phyloP scores from a whole-genome alignment of 306 rosid genomes.

The Spatholobus suberectus region DNA sequence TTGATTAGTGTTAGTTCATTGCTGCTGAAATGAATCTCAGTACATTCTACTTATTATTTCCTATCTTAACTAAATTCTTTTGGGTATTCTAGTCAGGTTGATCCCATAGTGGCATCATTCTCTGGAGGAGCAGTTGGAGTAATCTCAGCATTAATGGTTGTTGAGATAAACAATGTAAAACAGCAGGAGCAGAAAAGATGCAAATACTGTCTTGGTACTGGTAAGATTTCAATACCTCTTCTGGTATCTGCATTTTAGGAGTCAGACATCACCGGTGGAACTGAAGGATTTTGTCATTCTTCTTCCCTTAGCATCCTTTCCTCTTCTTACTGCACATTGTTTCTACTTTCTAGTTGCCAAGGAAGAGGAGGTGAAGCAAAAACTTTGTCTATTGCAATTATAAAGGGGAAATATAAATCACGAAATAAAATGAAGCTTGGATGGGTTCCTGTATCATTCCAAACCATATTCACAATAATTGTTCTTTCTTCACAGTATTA shows the following conservation, averaged over 20 bases:
- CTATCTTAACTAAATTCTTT: constrained; percentile 31
- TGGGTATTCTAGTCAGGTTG: constrained; percentile 81
- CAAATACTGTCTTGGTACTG: constrained; percentile 97
- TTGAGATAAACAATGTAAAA: constrained; percentile 94
- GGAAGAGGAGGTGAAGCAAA: constrained; percentile 22
- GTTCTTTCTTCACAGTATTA: neutral
- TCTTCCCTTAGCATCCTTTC: constrained; percentile 2
- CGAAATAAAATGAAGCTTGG: constrained; percentile 16
- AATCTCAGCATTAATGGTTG: constrained; percentile 94
- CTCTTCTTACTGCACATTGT: neutral
- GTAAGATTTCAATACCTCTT: constrained; percentile 51
- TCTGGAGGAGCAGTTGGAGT: constrained; percentile 99
- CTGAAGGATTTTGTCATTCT: constrained; percentile 14
- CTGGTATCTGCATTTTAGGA: neutral
- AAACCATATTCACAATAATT: neutral
- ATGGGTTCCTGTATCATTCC: neutral
- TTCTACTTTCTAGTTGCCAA: neutral
- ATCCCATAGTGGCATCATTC: constrained; percentile 98
- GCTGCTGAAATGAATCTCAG: constrained; percentile 14
- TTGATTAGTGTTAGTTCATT: neutral
- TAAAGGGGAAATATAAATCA: neutral
- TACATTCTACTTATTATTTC: constrained; percentile 17
- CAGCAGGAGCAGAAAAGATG: constrained; percentile 97
- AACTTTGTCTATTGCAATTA: neutral
- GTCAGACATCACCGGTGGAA: constrained; percentile 10